phyloP scores from a whole-genome alignment of 2,329 filamentous ascomycete species.

The Alternaria solani region DNA sequence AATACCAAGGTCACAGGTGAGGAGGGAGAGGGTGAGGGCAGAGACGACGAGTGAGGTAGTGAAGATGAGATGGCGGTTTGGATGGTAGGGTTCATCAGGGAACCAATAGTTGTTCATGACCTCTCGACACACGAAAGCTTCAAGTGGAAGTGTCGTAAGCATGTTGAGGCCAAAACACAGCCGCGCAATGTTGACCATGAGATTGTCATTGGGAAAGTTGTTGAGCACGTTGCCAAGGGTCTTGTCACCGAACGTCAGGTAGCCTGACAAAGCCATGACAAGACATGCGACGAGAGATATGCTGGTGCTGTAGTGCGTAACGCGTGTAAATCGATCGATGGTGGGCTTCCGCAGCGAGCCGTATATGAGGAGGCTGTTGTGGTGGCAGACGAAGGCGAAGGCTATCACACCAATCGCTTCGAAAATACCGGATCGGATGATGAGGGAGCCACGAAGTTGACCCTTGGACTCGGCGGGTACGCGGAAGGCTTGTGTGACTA shows the following conservation, averaged over 20 bases:
- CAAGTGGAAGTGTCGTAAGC: constrained; percentile 94
- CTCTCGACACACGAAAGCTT: constrained; percentile 96
- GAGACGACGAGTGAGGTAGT: constrained; percentile 81
- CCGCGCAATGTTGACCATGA: constrained; percentile 92
- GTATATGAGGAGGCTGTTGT: constrained; percentile 98
- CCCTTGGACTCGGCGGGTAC: constrained; percentile 77
- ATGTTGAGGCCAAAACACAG: constrained; percentile 98
- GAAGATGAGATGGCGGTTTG: constrained; percentile 84
- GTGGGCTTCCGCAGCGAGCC: constrained; percentile 93
- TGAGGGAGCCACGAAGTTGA: constrained; percentile 70
- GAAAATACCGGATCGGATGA: constrained; percentile 90
- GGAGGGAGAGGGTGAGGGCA: constrained; percentile 77
- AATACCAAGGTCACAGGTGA: constrained; percentile 91
- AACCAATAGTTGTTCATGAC: constrained; percentile 91
- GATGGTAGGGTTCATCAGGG: constrained; percentile 76
- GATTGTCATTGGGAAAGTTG: constrained; percentile 91
- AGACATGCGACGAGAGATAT: constrained; percentile 94
- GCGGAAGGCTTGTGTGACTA: constrained; percentile 81
- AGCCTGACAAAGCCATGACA: constrained; percentile 85
- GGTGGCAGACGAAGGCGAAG: constrained; percentile 83
- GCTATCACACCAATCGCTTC: constrained; percentile 98
- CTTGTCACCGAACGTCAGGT: constrained; percentile 89
- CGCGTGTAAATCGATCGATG: constrained; percentile 89
- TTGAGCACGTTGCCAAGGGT: constrained; percentile 97
- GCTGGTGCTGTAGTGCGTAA: constrained; percentile 92